Base-by-base conservation (phyloP, 2,329 filamentous ascomycete species). In the Talaromyces sp. region DNA sequence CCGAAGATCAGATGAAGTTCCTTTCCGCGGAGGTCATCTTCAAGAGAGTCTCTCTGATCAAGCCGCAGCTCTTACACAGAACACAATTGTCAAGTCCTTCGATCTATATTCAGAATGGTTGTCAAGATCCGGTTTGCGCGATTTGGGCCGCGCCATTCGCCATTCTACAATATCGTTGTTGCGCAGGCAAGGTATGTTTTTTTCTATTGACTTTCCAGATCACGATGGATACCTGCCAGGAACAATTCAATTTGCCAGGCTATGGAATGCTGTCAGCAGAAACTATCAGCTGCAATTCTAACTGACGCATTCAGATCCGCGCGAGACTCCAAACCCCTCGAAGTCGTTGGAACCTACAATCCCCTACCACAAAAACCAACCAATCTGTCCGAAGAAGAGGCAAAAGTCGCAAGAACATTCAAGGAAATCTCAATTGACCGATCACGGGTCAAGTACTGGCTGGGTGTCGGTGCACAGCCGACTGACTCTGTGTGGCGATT, bases 151-250 rank as follows among this genome's bases (percentile, higher is more conserved):
- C 87, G 85, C 67, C 93, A 96, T 75, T 76, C 86, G n/a, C 93
- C 95, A 2, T 89, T 97, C 71, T 99, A 96, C 84, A 99, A 99
- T 81, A 97, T 99, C 67, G 92, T 98, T 68, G 91, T 99, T 67
- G 86, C 92, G 16, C 93, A 98, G 73, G 93, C 93, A 54, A 88
- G 93, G 91, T 96, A 84, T 67, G 82, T 28, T 21, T 3, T 28
- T 56, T 54, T 54, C 39, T 14, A n/a, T 28, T 54, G 37, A 11
- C 31, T 16, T 35, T 5, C n/a, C 4, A 14, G 16, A 54, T 54
- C 50, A n/a, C 7, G 25, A 52, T 2, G 1, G 5, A 4, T 35
- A 54, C 31, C 48, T 52, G 9, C 23, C 12, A 50, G 6, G 16
- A 16, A 52, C 21, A 25, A 21, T 25, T 16, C 21, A 25, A 48